Conservation (phyloP, 208 protist species). For the Acanthamoeba culbertsoni region DNA sequence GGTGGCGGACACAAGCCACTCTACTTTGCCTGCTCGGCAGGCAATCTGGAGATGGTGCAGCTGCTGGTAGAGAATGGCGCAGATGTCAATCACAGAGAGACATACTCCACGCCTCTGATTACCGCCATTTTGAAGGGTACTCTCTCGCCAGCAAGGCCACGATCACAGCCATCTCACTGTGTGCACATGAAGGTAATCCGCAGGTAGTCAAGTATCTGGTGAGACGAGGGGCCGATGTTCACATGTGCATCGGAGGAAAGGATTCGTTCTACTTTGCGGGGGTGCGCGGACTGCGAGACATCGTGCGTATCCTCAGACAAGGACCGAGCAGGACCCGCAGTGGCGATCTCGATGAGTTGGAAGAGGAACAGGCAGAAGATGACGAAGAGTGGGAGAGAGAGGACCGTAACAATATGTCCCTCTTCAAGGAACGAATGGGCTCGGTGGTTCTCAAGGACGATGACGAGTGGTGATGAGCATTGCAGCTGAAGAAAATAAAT, state of each 20-base stretch:
- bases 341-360: neutral
- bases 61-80: conserved; percentile 14
- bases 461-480: neutral
- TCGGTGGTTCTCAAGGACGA: neutral
- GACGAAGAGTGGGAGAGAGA: neutral
- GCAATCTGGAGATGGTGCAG: conserved; percentile 14
- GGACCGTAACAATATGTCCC: neutral
- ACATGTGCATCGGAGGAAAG: neutral
- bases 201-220: conserved; percentile 12
- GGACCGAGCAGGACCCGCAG: neutral
- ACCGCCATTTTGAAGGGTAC: conserved; percentile 20
- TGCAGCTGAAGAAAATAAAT: too few relatives aligned
- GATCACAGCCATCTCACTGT: neutral
- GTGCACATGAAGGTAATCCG: neutral
- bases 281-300: neutral
- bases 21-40: conserved; percentile 10
- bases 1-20: conserved; percentile 19
- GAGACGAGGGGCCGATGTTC: neutral
- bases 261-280: neutral
- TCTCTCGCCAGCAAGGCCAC: neutral
- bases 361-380: neutral
- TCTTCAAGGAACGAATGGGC: neutral
- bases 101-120: neutral
- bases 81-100: neutral
- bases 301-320: neutral